Percentiles rank a stretch among this genome's conserved stretches.
Evolutionary conservation across 805 yeast species (phyloP).

Genomic region (Candida succiphila): DNA sequence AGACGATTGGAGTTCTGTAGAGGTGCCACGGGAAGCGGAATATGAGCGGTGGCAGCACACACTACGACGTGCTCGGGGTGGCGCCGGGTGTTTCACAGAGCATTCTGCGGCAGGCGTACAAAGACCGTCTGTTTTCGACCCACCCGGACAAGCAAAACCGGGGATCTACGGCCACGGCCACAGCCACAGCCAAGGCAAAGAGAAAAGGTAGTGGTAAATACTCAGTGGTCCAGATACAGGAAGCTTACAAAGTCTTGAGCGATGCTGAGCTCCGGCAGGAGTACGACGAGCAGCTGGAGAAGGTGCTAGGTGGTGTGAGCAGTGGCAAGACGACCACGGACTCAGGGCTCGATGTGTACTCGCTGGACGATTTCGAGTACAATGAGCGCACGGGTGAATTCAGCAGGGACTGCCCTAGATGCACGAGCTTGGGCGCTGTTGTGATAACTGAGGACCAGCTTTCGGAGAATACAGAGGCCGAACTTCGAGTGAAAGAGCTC

Average conservation of each 20-base stretch:
- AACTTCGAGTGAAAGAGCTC: constrained; percentile 44
- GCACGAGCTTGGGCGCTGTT: constrained; percentile 44
- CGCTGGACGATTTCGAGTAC: constrained; percentile 54
- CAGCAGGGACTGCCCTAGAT: constrained; percentile 57
- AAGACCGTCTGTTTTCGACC: constrained; percentile 39
- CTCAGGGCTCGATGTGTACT: constrained; percentile 60
- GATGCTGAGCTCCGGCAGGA: constrained; percentile 27
- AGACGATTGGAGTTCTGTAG: no score
- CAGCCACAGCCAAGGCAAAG: not conserved
- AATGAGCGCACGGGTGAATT: constrained; percentile 24
- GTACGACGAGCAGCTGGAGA: constrained; percentile 43
- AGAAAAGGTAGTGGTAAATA: not conserved
- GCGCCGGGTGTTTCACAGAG: constrained; percentile 22
- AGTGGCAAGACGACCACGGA: constrained; percentile 37
- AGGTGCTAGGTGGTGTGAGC: constrained; percentile 20
- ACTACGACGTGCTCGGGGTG: constrained; percentile 54
- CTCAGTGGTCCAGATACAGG: constrained; percentile 28
- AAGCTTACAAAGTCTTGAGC: constrained; percentile 53
- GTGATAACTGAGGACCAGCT: constrained; percentile 31
- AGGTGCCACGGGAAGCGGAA: no score
- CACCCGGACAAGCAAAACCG: constrained; percentile 86
- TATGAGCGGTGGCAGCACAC: no score
- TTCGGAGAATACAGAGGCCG: constrained; percentile 53
- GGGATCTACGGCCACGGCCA: no score
- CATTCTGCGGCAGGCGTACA: constrained; percentile 57